Evolutionary conservation across 1,139 yeast species (phyloP), one percentile per base, ranked within the genome.

Genomic region (Candida mesenterica): DNA sequence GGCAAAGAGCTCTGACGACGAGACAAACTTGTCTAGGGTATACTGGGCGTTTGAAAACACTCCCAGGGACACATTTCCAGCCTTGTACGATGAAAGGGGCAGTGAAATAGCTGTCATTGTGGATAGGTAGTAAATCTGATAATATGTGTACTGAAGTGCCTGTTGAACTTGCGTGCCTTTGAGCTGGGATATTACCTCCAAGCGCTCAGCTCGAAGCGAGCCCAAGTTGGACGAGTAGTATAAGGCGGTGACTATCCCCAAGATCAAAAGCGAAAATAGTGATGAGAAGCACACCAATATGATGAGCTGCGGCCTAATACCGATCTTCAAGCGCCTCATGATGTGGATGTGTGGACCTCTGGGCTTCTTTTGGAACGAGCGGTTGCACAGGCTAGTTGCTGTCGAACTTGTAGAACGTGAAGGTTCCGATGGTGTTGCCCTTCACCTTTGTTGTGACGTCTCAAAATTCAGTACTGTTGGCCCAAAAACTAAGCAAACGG

Each of bases 161-260:
- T 87, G 96, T 37, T 72, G 72, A 10, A 88, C 69, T 56, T 89
- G 96, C 0, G 92, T 75, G 1, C 92, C 77, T 56, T 87, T 88
- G 38, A 89, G 65, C 53, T 84, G 85, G 6, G 96, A 84, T 12
- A 88, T 84, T 32, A 86, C 87, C 50, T 76, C 77, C 26, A 89
- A 63, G 39, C 89, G 71, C 44, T 86, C 92, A 2, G 82, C 77
- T 45, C 94, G 69, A 33, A 85, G 61, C 35, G 72, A 61, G 33
- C 79, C 74, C 41, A 82, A 77, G 47, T 79, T 83, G 18, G 67
- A 57, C 13, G 88, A 77, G 53, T 85, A 87, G 59, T 85, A 87
- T 6, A 85, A 77, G 32, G 95, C 95, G 2, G 95, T 79, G 7
- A 84, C 87, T 18, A 86, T 65, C 9, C 95, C 92, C 33, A 90